phyloP scores from a whole-genome alignment of 2,329 filamentous ascomycete genomes.

The Aureobasidium zeae region DNA sequence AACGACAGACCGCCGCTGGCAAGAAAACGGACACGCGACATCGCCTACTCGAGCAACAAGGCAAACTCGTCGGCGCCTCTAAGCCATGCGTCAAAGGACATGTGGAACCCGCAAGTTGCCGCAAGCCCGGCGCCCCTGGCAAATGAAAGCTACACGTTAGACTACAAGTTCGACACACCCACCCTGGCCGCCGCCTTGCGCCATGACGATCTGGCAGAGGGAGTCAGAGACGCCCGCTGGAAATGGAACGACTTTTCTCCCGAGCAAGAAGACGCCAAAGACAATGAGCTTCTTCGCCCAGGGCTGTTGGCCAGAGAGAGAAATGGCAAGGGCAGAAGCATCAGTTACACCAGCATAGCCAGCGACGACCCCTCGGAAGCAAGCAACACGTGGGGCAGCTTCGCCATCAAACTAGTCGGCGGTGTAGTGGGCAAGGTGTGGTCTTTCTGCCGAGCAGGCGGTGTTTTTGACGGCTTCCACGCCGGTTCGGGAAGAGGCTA shows the following conservation, averaged over 20 bases:
- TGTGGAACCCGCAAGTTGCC: neutral
- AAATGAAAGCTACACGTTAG: conserved; percentile 43
- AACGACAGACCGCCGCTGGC: conserved; percentile 6
- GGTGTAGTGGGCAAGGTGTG: conserved; percentile 69
- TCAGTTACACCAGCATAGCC: conserved; percentile 17
- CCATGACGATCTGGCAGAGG: conserved; percentile 25
- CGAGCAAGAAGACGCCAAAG: conserved; percentile 9
- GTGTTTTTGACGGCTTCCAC: conserved; percentile 72
- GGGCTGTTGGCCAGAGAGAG: conserved; percentile 26
- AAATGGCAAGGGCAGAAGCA: conserved; percentile 23
- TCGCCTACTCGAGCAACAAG: conserved; percentile 13
- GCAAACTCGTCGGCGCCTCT: conserved; percentile 4
- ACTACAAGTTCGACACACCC: conserved; percentile 42
- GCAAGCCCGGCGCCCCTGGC: conserved; percentile 30
- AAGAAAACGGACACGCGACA: conserved; percentile 12
- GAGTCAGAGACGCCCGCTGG: conserved; percentile 25
- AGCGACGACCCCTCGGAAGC: neutral
- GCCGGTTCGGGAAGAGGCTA: conserved; percentile 74
- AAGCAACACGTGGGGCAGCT: conserved; percentile 43
- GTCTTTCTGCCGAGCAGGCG: conserved; percentile 66
- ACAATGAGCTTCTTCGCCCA: no score
- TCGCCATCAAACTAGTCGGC: conserved; percentile 54
- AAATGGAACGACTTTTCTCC: conserved; percentile 19
- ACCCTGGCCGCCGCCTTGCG: conserved; percentile 27
- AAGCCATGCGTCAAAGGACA: neutral